phyloP scores from a whole-genome alignment of 2,329 filamentous ascomycete genomes.

The Trichoderma citrinoviride region DNA sequence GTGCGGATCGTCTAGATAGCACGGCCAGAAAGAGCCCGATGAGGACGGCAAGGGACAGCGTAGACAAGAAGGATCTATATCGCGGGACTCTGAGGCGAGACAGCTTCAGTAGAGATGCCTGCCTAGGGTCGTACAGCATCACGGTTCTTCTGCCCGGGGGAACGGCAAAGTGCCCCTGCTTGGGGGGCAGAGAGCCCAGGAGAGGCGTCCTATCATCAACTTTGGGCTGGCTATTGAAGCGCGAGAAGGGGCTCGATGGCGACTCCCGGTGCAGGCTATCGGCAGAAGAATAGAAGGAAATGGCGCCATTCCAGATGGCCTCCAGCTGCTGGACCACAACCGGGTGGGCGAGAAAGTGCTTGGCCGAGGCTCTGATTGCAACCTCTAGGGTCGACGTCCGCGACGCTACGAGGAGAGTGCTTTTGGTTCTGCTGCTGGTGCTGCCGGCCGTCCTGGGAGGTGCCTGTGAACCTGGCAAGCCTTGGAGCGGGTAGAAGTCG shows the following conservation, averaged over 20 bases:
- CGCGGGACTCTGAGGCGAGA: constrained; percentile 87
- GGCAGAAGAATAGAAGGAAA: constrained; percentile 87
- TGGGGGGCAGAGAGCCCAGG: constrained; percentile 39
- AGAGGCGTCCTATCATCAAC: constrained; percentile 51
- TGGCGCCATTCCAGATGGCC: constrained; percentile 93
- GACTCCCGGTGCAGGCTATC: constrained; percentile 73
- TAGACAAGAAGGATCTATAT: constrained; percentile 88
- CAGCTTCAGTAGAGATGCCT: constrained; percentile 88
- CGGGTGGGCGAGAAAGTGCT: constrained; percentile 87
- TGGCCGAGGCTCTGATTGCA: constrained; percentile 87
- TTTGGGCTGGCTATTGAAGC: constrained; percentile 34
- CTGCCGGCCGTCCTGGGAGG: constrained; percentile 37
- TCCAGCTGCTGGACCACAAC: constrained; percentile 93
- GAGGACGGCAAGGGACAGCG: constrained; percentile 79
- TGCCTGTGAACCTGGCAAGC: constrained; percentile 54
- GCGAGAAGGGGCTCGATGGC: constrained; percentile 27
- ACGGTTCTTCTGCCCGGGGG: constrained; percentile 66
- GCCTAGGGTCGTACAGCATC: constrained; percentile 82
- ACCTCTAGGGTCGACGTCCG: constrained; percentile 89
- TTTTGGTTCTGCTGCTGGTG: constrained; percentile 41
- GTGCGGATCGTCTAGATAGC: constrained; percentile 67
- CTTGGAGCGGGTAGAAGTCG: constrained; percentile 90
- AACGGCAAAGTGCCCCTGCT: constrained; percentile 34
- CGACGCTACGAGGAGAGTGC: constrained; percentile 57
- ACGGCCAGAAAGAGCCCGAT: constrained; percentile 84